Percentiles rank a stretch among this genome's conserved stretches.
phyloP scores from a whole-genome alignment of 1,284 basidiomycete species.

The Cryptococcus depauperatus region DNA sequence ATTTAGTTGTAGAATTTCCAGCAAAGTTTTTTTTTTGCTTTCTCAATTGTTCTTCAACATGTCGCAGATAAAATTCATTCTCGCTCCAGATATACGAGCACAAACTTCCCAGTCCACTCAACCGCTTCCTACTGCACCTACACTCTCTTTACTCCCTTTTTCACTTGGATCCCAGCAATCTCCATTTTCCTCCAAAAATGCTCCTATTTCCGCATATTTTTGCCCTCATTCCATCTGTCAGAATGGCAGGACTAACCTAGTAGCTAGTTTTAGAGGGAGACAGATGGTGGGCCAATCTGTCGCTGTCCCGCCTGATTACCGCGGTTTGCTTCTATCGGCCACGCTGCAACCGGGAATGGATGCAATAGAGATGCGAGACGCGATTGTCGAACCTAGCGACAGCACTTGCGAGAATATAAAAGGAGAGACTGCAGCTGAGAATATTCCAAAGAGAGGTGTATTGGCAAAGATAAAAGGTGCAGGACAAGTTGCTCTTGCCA shows the following conservation, averaged over 20 bases:
- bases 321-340: conserved; percentile 24
- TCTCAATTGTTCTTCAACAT: not conserved
- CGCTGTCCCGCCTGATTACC: conserved; percentile 28
- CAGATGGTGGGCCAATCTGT: conserved; percentile 30
- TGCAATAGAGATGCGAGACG: conserved; percentile 15
- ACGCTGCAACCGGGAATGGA: conserved; percentile 18
- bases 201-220: conserved; percentile 25
- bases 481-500: conserved; percentile 32
- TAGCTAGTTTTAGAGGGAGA: conserved; percentile 35
- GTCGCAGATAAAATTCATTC: not conserved
- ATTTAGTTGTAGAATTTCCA: too few species aligned
- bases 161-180: conserved; percentile 22
- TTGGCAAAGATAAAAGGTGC: conserved; percentile 18
- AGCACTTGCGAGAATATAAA: too few species aligned
- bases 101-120: conserved; percentile 8
- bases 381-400: too few species aligned
- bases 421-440: conserved; percentile 5
- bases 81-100: conserved; percentile 1
- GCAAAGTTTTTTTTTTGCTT: not conserved
- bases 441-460: conserved; percentile 8
- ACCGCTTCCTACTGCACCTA: conserved; percentile 12
- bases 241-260: not conserved
- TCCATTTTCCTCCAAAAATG: conserved; percentile 15
- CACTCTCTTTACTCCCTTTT: conserved; percentile 39
- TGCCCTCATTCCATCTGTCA: conserved; percentile 22